These are phyloP conservation scores for Trichophyton rubrum DNA, from an alignment of 2,329 filamentous ascomycete species.

Conservation along the genomic window DNA sequence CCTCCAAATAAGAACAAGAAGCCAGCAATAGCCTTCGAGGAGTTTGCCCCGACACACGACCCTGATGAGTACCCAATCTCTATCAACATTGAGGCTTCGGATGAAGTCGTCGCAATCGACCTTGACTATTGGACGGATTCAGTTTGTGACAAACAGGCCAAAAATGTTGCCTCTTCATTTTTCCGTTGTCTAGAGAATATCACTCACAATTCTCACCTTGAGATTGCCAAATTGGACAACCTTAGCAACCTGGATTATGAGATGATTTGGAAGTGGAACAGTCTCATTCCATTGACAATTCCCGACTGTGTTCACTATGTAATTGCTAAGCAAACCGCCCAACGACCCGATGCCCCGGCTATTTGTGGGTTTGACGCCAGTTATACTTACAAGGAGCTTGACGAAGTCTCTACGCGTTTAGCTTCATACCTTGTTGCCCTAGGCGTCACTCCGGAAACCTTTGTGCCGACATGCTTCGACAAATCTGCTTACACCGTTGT, in stretches of 20 bases:
- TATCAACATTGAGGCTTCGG: constrained; percentile 37
- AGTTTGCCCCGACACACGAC: constrained; percentile 32
- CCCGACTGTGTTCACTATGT: constrained; percentile 22
- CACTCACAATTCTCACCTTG: constrained; percentile 23
- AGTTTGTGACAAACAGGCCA: constrained; percentile 29
- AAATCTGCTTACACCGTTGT: constrained; percentile 15
- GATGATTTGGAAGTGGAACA: constrained; percentile 23
- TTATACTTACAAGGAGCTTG: constrained; percentile 14
- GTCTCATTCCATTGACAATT: constrained; percentile 14
- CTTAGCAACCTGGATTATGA: constrained; percentile 27
- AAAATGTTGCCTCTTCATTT: constrained; percentile 29
- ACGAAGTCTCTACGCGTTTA: constrained; percentile 15
- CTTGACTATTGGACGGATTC: constrained; percentile 33
- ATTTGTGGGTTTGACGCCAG: constrained; percentile 17
- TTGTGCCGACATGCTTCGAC: constrained; percentile 14
- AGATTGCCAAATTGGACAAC: constrained; percentile 24
- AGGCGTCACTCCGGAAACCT: constrained; percentile 11
- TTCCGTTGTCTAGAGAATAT: constrained; percentile 28
- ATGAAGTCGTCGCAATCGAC: constrained; percentile 27
- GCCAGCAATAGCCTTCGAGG: constrained; percentile 26
- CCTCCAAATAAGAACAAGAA: constrained; percentile 20
- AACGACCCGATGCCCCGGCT: constrained; percentile 14
- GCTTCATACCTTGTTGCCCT: constrained; percentile 11
- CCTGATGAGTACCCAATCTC: constrained; percentile 39
- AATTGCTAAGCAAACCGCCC: constrained; percentile 17